Conservation (phyloP, 2,329 filamentous ascomycete species). For the Aspergillus persii region DNA sequence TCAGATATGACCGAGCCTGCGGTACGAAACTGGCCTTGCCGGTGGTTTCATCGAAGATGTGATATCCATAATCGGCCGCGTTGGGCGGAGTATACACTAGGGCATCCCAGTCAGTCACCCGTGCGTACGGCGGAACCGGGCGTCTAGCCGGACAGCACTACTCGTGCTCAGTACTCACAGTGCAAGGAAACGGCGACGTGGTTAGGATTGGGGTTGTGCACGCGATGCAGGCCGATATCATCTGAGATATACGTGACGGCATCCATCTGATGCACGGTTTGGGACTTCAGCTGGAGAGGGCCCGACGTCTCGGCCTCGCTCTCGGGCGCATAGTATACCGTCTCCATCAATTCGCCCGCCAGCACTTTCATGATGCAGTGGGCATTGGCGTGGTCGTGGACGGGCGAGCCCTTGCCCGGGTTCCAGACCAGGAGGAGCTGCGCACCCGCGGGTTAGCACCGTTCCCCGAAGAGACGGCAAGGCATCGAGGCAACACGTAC, state of each 20-base stretch:
- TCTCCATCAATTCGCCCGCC: slow-evolving; percentile 29
- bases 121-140: too few relatives aligned
- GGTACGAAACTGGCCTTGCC: slow-evolving; percentile 27
- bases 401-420: slow-evolving; percentile 33
- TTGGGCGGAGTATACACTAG: slow-evolving; percentile 34
- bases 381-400: slow-evolving; percentile 37
- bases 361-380: slow-evolving; percentile 40
- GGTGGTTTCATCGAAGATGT: slow-evolving; percentile 30
- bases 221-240: slow-evolving; percentile 32
- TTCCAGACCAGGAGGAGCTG: slow-evolving; percentile 36
- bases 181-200: slow-evolving; percentile 34
- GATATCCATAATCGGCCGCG: slow-evolving; percentile 33
- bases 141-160: too few relatives aligned
- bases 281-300: slow-evolving; percentile 25
- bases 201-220: slow-evolving; percentile 26
- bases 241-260: slow-evolving; percentile 35
- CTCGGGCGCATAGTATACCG: slow-evolving; percentile 24
- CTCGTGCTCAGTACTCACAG: slow-evolving; percentile 16
- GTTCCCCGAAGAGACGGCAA: not conserved
- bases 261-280: slow-evolving; percentile 24
- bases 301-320: slow-evolving; percentile 2
- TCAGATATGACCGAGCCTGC: slow-evolving; percentile 19
- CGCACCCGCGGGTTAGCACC: slow-evolving; percentile 1
- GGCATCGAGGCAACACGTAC: slow-evolving; percentile 13
- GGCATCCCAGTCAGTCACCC: too few relatives aligned